Base-by-base conservation (phyloP, 805 yeast genomes). In the Schizosaccharomyces osmophilus region DNA sequence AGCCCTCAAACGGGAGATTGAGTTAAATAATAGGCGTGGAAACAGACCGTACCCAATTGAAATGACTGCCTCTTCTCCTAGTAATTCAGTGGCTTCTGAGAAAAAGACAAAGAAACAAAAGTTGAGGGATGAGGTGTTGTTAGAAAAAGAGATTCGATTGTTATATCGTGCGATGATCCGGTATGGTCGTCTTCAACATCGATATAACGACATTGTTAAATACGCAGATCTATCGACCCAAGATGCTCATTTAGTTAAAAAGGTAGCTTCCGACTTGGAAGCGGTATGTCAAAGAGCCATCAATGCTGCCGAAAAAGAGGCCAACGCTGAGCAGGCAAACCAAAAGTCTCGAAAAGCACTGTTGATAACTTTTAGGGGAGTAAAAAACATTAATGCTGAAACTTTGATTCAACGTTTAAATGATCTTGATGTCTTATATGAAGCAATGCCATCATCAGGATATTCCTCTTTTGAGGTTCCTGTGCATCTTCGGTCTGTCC, bases 361-460 rank as follows among this genome's bases (percentile, higher is more conserved):
- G 19, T 72, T 90, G 59, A 89, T 93, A 71, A 95, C 87, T 65
- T 88, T 83, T 71, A 83, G 82, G 63, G 90, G 88, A 54, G 95
- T 89, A 57, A 85, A 86, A 71, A 84, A 84, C 65, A 74, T 93
- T 67, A 93, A 93, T 73, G 97, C 98, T 0, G 98, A 93, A 70
- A 75, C 87, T 60, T 78, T 93, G 19, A 66, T 88, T 15, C 80
- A 82, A 63, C 81, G 98, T 66, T 95, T 96, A 0, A 79, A 77
- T n/a, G 97, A 93, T 68, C 77, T 93, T 82, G 78, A 78, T 59
- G 70, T 83, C 17, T 73, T 93, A 62, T 79, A 79, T 59, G 75
- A 78, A 15, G 62, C 58, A 17, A 22, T 39, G 42, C 39, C 39
- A 32, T 9, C 42, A 36, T 51, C 36, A 13, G 57, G 36, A 24